Base-by-base conservation (phyloP, 352 stramenopile genomes). In the Salisapilia sapeloensis region DNA sequence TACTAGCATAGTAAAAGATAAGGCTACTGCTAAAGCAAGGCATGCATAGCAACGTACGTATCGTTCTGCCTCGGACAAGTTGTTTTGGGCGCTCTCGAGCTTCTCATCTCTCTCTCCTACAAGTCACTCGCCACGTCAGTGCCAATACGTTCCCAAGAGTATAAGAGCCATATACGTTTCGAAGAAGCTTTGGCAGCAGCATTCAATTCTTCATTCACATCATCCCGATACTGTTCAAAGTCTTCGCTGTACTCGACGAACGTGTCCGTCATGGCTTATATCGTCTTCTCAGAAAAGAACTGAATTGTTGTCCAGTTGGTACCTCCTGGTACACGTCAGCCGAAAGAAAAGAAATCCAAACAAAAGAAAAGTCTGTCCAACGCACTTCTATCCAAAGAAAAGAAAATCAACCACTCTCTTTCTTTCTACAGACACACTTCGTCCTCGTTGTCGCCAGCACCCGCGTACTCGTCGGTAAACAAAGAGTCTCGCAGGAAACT, bases 241-340 rank as follows among this genome's bases (percentile, higher is more conserved):
- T 85, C 66, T 42, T 85, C 70, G 37, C 69, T 75, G 52, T 85
- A 85, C 44, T 54, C 61, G 44, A 79, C 50, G 46, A 85, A 85
- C 29, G 60, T 48, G 36, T 85, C 70, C 36, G 66, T 85, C 70
- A 85, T 85, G 47, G n/a, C n/a, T n/a, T n/a, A n/a, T n/a, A n/a
- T n/a, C n/a, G n/a, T n/a, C n/a, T n/a, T n/a, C n/a, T n/a, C n/a
- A n/a, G n/a, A n/a, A n/a, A n/a, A n/a, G n/a, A n/a, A n/a, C n/a
- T n/a, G n/a, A n/a, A n/a, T n/a, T n/a, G n/a, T n/a, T n/a, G n/a
- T n/a, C n/a, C n/a, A n/a, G n/a, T n/a, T n/a, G n/a, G n/a, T n/a
- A n/a, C n/a, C n/a, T n/a, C n/a, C n/a, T n/a, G n/a, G n/a, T n/a
- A n/a, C n/a, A n/a, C n/a, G n/a, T n/a, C n/a, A n/a, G n/a, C n/a